Conservation (phyloP, 2,329 filamentous ascomycete genomes). For the Thielaviopsis populi region DNA sequence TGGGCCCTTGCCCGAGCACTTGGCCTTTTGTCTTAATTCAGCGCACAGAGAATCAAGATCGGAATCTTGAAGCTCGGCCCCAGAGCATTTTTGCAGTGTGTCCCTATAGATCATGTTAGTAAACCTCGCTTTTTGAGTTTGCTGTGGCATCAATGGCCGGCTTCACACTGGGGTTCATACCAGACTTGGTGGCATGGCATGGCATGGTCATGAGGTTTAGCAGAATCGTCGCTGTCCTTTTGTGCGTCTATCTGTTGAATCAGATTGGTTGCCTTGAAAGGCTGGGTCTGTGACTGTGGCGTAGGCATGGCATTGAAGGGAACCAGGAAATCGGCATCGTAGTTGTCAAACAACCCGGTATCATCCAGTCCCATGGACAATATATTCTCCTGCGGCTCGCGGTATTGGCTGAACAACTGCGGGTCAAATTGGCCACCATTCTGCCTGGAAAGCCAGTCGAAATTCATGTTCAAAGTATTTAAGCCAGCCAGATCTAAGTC, state of each 20-base stretch:
- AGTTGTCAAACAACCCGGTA: slow-evolving; percentile 45
- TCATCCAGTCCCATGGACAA: slow-evolving; percentile 33
- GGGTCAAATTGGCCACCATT: slow-evolving; percentile 82
- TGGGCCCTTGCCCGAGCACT: slow-evolving; percentile 80
- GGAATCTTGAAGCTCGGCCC: slow-evolving; percentile 78
- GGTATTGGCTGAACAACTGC: slow-evolving; percentile 79
- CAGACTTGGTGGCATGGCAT: slow-evolving; percentile 15
- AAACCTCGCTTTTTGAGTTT: neutral
- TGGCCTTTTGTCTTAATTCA: slow-evolving; percentile 87
- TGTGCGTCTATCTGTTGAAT: slow-evolving; percentile 13
- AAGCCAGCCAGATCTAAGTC: slow-evolving; percentile 14
- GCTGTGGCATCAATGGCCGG: neutral
- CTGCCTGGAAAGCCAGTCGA: slow-evolving; percentile 65
- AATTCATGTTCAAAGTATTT: slow-evolving; percentile 28
- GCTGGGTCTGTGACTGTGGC: neutral
- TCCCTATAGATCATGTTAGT: slow-evolving; percentile 41
- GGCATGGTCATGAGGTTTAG: slow-evolving; percentile 25
- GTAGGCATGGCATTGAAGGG: slow-evolving; percentile 54
- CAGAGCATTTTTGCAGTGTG: slow-evolving; percentile 71
- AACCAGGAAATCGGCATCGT: slow-evolving; percentile 65
- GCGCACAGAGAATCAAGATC: slow-evolving; percentile 87
- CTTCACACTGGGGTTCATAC: slow-evolving; percentile 9
- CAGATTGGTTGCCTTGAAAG: slow-evolving; percentile 8
- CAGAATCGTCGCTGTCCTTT: slow-evolving; percentile 49
- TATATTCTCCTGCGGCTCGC: slow-evolving; percentile 75